Evolutionary conservation across 441 rosid species (phyloP).

Genomic region (Croton laevigatus): DNA sequence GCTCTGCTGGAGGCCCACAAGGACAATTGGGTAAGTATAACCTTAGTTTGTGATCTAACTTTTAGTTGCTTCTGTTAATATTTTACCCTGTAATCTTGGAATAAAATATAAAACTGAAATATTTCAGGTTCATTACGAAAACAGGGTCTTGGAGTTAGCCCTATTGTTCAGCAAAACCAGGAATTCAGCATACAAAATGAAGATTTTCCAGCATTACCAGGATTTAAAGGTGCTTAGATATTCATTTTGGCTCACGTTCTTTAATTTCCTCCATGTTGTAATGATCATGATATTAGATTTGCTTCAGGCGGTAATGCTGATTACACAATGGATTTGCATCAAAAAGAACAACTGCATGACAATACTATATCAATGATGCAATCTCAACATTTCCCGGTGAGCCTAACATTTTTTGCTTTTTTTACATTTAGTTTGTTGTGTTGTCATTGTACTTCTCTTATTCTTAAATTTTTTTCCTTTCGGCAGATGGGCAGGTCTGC

Average conservation of each 20-base stretch:
- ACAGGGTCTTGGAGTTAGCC: slow-evolving; percentile 81
- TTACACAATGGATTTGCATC: slow-evolving; percentile 86
- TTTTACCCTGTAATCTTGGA: slow-evolving; percentile 15
- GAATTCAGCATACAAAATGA: slow-evolving; percentile 99
- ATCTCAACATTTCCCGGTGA: slow-evolving; percentile 92
- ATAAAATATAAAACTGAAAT: slow-evolving; percentile 21
- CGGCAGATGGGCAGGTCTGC: slow-evolving; percentile 87
- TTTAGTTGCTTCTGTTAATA: slow-evolving; percentile 18
- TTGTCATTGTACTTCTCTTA: slow-evolving; percentile 4
- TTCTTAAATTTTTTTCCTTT: slow-evolving; percentile 21
- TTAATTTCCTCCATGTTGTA: background rate
- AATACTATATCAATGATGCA: slow-evolving; percentile 85
- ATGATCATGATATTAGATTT: slow-evolving; percentile 33
- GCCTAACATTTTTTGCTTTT: slow-evolving; percentile 23
- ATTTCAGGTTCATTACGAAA: slow-evolving; percentile 74
- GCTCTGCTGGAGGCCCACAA: slow-evolving; percentile 92
- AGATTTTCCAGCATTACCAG: slow-evolving; percentile 99
- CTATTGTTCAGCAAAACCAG: slow-evolving; percentile 95
- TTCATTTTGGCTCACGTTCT: background rate
- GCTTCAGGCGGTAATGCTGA: slow-evolving; percentile 85
- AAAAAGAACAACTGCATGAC: slow-evolving; percentile 93
- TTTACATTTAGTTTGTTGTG: slow-evolving; percentile 17
- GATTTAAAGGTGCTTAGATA: slow-evolving; percentile 71
- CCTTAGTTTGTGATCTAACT: slow-evolving; percentile 8
- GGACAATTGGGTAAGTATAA: slow-evolving; percentile 75